These are phyloP conservation scores for Themeda triandra DNA, from an alignment of 176 grass and related monocot species.

Conservation along the genomic window DNA sequence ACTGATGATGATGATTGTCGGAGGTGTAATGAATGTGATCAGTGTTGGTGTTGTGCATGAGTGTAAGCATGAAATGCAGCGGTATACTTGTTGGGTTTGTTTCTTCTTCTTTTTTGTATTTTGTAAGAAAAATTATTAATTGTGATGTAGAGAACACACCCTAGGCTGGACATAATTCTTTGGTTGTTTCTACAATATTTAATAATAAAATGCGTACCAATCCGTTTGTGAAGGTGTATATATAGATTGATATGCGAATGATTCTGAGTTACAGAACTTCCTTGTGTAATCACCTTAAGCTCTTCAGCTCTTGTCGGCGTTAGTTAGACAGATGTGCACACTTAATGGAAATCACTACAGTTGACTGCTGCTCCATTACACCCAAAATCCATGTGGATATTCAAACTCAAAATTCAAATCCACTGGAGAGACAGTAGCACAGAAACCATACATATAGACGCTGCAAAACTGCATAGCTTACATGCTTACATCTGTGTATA, in stretches of 20 bases:
- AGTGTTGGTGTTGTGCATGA: conserved; percentile 18
- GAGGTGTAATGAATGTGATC: background rate
- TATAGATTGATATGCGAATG: background rate
- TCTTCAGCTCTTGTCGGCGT: background rate
- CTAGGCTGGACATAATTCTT: conserved; percentile 61
- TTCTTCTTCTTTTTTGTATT: conserved; percentile 25
- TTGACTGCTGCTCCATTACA: background rate
- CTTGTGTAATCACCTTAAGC: background rate
- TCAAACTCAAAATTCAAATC: background rate
- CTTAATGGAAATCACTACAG: background rate
- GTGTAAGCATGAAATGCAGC: conserved; percentile 17
- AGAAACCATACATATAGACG: conserved; percentile 16
- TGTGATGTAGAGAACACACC: conserved; percentile 27
- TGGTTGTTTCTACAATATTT: conserved; percentile 16
- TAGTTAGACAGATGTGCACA: background rate
- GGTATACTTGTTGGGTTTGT: conserved; percentile 24
- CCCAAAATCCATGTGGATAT: background rate
- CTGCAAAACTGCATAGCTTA: conserved; percentile 6
- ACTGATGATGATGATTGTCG: background rate
- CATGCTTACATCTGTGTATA: background rate
- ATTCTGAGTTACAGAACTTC: background rate
- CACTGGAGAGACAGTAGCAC: background rate
- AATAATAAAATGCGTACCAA: conserved; percentile 22
- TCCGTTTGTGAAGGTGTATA: conserved; percentile 32
- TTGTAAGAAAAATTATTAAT: background rate